Base-by-base conservation (phyloP, 1,139 yeast species). In the Sugiyamaella paludigena region DNA sequence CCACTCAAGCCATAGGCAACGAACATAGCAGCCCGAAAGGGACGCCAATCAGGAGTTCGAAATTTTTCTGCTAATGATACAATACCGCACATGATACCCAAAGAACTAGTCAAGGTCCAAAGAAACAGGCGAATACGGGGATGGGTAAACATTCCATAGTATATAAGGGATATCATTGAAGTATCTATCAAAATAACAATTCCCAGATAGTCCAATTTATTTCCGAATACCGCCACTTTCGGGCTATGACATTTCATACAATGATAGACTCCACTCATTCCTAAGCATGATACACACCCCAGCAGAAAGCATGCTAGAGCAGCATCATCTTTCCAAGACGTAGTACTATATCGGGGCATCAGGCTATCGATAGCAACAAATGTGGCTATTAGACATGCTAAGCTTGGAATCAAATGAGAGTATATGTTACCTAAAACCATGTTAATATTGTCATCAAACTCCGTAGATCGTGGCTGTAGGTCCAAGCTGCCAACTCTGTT, bases 171-270 rank as follows among this genome's bases (percentile, higher is more conserved):
- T 1, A 83, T 72, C 74, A 87, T 78, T 0, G 96, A 87, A 31
- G 87, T 75, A 1, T 85, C 80, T 50, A 88, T 87, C 52, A 89
- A 71, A 3, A 84, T 73, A 10, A 88, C 85, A 42, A 89, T 89
- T 0, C 97, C 98, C 49, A 89, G 76, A 61, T 89, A 91, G 65
- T 89, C 98, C 50, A 88, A 73, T 58, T 83, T 86, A 64, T 88
- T 87, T 1, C 96, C 95, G 49, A 82, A 70, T 37, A 72, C 70
- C 35, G 84, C 75, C 7, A 87, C 79, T 27, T 61, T 57, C 28
- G 71, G 75, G 8, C 96, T 87, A 65, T 89, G 97, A 49, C 83
- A 75, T 62, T 87, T 88, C 48, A 87, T 60, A 52, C 86, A 77
- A 62, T 89, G 98, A 69, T 84, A 89, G 1, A 77, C 69, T 15